These are phyloP conservation scores for Cytospora mali DNA, from an alignment of 2,329 filamentous ascomycete species.

Conservation along the genomic window DNA sequence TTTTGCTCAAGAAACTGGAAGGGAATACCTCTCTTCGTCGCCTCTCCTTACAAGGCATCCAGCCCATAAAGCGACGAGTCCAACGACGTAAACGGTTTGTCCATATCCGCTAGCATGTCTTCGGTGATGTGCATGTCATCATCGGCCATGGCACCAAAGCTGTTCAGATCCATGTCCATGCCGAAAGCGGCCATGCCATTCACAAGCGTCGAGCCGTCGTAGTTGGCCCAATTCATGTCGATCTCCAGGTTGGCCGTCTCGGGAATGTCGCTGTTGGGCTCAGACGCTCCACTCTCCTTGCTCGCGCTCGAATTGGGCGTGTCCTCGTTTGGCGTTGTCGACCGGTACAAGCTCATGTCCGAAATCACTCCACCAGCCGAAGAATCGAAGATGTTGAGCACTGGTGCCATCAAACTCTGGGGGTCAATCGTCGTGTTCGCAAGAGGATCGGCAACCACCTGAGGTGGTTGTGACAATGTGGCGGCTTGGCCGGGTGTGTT, in stretches of 20 bases:
- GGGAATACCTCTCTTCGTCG: background rate
- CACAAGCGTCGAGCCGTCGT: slow-evolving; percentile 46
- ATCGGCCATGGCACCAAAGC: slow-evolving; percentile 32
- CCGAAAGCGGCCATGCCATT: slow-evolving; percentile 34
- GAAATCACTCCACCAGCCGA: slow-evolving; percentile 51
- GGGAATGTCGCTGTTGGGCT: slow-evolving; percentile 64
- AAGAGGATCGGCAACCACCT: slow-evolving; percentile 38
- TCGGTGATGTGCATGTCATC: slow-evolving; percentile 29
- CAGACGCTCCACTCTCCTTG: slow-evolving; percentile 61
- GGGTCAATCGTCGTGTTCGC: slow-evolving; percentile 56
- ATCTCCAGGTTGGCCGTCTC: slow-evolving; percentile 58
- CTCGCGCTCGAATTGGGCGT: slow-evolving; percentile 66
- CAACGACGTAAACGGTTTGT: slow-evolving; percentile 53
- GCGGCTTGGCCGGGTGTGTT: slow-evolving; percentile 34
- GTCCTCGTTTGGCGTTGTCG: slow-evolving; percentile 59
- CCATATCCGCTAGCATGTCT: slow-evolving; percentile 44
- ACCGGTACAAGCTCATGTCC: slow-evolving; percentile 57
- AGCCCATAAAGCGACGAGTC: slow-evolving; percentile 50
- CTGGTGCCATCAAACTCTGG: slow-evolving; percentile 48
- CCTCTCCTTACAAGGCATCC: slow-evolving; percentile 31
- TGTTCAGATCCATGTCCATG: slow-evolving; percentile 44
- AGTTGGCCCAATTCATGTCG: slow-evolving; percentile 48
- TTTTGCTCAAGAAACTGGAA: background rate
- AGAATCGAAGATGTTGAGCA: slow-evolving; percentile 45
- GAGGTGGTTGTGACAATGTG: slow-evolving; percentile 24